Base-by-base conservation (phyloP, 2,329 filamentous ascomycete species). In the Dothidotthia symphoricarpi region DNA sequence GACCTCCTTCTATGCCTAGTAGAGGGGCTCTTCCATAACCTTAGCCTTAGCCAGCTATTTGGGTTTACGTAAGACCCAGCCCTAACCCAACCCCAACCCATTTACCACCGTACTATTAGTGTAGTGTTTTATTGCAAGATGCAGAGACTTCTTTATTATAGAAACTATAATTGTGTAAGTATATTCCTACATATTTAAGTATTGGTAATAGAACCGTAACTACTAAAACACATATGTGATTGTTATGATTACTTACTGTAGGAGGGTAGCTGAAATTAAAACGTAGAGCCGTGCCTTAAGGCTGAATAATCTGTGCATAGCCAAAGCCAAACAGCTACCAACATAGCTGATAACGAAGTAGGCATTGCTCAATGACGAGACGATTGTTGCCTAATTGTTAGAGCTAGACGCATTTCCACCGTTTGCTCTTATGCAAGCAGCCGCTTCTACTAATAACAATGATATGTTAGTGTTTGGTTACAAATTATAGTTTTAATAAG, bases 221-320 rank as follows among this genome's bases (percentile, higher is more conserved):
- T n/a, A n/a, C n/a, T n/a, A n/a, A n/a, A 22, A 26, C 5, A 51
- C 37, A 14, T 60, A 63, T 12, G 53, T 48, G 9, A 60, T 67
- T 25, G 39, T 68, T 1, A 57, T 68, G 33, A 68, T 53, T 12
- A 56, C 55, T 7, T 46, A 51, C 7, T 47, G 24, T 15, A 39
- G 38, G 19, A 45, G 47, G 24, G 36, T 31, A 7, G 45, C 48
- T 17, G 31, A 43, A 5, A 45, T 50, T 8, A 29, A 44, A n/a
- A 33, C 41, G 5, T 29, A 28, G 8, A 29, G 24, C 25, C 33
- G 49, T 27, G 45, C 57, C 10, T 34, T 69, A 5, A 10, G 29
- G 10, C 16, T 63, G 12, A 25, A 34, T 6, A 51, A 62, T 29
- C 48, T 45, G 12, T 33, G 36, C 7, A 45, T 63, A 39, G 14